Percentiles rank a stretch among this genome's conserved stretches.
phyloP scores from a whole-genome alignment of 257 asterid genomes.

The Solanum medicagineum region DNA sequence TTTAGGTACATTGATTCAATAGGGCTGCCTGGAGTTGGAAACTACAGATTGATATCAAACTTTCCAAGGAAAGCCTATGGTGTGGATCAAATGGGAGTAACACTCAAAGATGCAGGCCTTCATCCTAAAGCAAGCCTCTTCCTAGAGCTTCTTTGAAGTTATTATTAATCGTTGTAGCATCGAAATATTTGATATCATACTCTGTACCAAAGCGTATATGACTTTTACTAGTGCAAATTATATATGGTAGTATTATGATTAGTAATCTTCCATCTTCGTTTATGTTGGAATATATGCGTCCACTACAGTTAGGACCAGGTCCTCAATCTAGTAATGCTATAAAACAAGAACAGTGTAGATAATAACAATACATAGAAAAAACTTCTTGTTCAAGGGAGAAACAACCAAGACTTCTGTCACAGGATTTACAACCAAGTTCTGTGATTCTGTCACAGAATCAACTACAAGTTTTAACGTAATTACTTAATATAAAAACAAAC shows the following conservation, averaged over 20 bases:
- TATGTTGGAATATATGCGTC: too few species aligned
- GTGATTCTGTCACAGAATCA: too few species aligned
- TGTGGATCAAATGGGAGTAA: slow-evolving; percentile 46
- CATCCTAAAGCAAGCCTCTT: slow-evolving; percentile 85
- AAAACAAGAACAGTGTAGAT: too few species aligned
- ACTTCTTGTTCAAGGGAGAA: too few species aligned
- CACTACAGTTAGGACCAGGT: too few species aligned
- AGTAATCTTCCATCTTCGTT: neutral
- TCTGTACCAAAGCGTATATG: neutral
- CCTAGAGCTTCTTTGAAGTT: slow-evolving; percentile 48
- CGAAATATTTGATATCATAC: neutral
- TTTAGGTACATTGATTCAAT: slow-evolving; percentile 44
- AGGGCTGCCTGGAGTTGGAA: slow-evolving; percentile 38
- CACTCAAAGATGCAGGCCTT: slow-evolving; percentile 54
- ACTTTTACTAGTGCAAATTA: neutral
- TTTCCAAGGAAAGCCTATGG: slow-evolving; percentile 72
- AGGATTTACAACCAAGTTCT: too few species aligned
- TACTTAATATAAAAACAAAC: too few species aligned
- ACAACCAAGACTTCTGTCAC: too few species aligned
- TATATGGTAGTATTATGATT: neutral
- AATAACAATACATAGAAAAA: too few species aligned
- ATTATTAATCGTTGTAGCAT: neutral
- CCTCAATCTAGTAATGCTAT: too few species aligned
- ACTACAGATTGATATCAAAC: slow-evolving; percentile 58
- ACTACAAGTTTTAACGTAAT: too few species aligned